Conservation (phyloP, 345 rosid species). For the Lepidium didymum region DNA sequence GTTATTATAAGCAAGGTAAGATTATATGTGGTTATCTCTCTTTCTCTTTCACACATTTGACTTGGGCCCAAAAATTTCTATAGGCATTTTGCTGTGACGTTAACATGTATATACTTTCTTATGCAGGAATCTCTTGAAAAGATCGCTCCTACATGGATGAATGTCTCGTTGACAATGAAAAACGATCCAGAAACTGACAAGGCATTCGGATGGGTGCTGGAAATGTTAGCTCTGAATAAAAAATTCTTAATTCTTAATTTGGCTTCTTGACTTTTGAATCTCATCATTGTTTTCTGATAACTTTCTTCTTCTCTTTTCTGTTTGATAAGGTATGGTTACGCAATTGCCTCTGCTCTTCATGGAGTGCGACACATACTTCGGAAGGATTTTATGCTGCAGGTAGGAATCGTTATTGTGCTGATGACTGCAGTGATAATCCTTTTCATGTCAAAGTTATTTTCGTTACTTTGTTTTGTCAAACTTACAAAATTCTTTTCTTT, state of each 20-base stretch:
- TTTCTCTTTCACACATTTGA: not conserved
- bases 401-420: conserved; percentile 18
- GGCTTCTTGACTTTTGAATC: not conserved
- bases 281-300: conserved; percentile 2
- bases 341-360: conserved; percentile 94
- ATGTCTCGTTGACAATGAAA: conserved; percentile 87
- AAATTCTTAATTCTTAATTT: not conserved
- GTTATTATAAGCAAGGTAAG: conserved; percentile 73
- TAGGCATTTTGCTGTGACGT: not conserved
- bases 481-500: not conserved
- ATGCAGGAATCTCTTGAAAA: conserved; percentile 63
- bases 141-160: conserved; percentile 98
- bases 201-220: conserved; percentile 96
- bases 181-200: conserved; percentile 91
- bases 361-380: conserved; percentile 79
- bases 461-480: not conserved
- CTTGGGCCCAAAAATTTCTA: not conserved
- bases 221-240: conserved; percentile 58
- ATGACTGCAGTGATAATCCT: not conserved
- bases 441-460: not conserved
- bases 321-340: conserved; percentile 85
- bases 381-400: conserved; percentile 97
- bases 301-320: conserved; percentile 7
- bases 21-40: not conserved
- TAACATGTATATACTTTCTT: not conserved